Evolutionary conservation across 495 filamentous ascomycete genomes (phyloP).

Genomic region (Penicillium canariense): DNA sequence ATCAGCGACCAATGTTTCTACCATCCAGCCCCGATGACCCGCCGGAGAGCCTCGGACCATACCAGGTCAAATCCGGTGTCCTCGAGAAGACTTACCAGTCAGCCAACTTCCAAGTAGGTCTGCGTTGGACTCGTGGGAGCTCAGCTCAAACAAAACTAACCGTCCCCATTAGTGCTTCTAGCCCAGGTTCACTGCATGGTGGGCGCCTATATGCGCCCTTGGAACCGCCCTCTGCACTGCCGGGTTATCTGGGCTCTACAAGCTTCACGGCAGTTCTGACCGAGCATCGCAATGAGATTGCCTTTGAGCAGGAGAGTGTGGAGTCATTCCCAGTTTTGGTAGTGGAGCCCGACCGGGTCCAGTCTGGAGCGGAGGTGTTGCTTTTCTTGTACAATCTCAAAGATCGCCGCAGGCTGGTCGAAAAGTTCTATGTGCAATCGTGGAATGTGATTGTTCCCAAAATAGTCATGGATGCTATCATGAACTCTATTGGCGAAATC

Average conservation of each 20-base stretch:
- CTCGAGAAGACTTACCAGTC: conserved; percentile 18
- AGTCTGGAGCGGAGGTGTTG: conserved; percentile 44
- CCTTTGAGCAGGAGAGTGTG: conserved; percentile 34
- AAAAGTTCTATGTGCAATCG: conserved; percentile 25
- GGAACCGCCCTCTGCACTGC: conserved; percentile 28
- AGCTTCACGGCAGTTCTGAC: conserved; percentile 49
- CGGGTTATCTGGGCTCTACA: conserved; percentile 51
- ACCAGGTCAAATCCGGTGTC: conserved; percentile 7
- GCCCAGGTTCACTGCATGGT: conserved; percentile 26
- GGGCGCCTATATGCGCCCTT: conserved; percentile 23
- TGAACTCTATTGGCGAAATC: conserved; percentile 26
- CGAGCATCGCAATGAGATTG: conserved; percentile 39
- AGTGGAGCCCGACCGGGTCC: conserved; percentile 32
- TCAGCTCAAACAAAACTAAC: not conserved
- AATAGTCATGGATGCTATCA: conserved; percentile 27
- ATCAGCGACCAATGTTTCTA: conserved; percentile 39
- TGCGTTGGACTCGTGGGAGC: not conserved
- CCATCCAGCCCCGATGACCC: conserved; percentile 47
- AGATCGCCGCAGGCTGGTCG: conserved; percentile 24
- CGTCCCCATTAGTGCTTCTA: conserved; percentile 22
- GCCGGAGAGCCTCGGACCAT: conserved; percentile 19
- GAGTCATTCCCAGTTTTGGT: conserved; percentile 27
- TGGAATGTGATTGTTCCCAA: conserved; percentile 25
- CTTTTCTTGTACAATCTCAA: conserved; percentile 37
- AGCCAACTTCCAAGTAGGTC: conserved; percentile 30